Evolutionary conservation across 257 asterid genomes (phyloP), one percentile per base, ranked within the genome.

Genomic region (Petunia secreta): DNA sequence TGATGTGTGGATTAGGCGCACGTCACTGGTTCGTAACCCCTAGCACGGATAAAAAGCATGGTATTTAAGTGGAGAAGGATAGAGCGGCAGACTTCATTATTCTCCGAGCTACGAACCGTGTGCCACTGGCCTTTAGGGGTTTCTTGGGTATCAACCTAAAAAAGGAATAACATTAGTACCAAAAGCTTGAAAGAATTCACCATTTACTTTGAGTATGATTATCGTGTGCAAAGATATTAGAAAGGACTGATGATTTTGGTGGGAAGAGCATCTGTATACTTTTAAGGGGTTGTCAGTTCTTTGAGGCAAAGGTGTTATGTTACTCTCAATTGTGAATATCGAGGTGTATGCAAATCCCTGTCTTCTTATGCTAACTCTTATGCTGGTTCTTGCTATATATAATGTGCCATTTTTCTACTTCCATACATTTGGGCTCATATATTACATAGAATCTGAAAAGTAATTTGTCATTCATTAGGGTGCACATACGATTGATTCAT

Each of bases 131-230:
- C 25, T 25, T 25, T 25, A 25, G 25, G 25, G 25, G 25, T 25
- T 25, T 25, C 25, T 25, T 25, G 25, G 25, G 25, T 25, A 25
- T 25, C 25, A 25, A 25, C 25, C 25, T 25, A 25, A 25, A 25
- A 25, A 25, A 25, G 25, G 25, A 25, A 25, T 25, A 25, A 25
- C 25, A 25, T 25, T 69, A 5, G 16, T 48, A 34, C 44, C 11
- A 48, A 71, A 66, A 66, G 6, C 38, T 6, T 66, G 75, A 15
- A n/a, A 14, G 60, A 34, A 38, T 1, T 71, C 34, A 48, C 25
- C 43, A 71, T 71, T 5, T 71, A 25, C 77, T 48, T 71, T 69
- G 77, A 16, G 25, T 9, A 69, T 2, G 58, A 69, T 46, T 69
- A 44, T 40, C 25, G 59, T 69, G 59, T 53, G 57, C 41, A 69